phyloP scores from a whole-genome alignment of 495 filamentous ascomycete species.

The Evernia prunastri region DNA sequence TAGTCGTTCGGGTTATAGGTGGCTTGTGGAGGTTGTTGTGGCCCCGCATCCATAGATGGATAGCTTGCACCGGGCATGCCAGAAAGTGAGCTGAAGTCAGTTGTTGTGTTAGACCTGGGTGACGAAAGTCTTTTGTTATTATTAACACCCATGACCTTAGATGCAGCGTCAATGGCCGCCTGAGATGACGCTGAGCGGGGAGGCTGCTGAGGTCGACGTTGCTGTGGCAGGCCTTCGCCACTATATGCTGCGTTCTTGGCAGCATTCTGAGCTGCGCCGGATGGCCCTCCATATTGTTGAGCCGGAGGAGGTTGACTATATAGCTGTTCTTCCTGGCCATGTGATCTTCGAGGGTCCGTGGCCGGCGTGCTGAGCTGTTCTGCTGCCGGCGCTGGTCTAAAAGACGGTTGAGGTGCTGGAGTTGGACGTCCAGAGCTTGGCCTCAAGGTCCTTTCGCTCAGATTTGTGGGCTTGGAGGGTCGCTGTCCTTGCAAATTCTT shows the following conservation, averaged over 20 bases:
- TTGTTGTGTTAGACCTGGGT: slow-evolving; percentile 19
- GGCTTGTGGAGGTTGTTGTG: slow-evolving; percentile 50
- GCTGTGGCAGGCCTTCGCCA: slow-evolving; percentile 25
- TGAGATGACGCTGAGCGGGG: slow-evolving; percentile 42
- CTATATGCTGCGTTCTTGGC: slow-evolving; percentile 39
- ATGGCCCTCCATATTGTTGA: slow-evolving; percentile 29
- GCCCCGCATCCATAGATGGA: slow-evolving; percentile 26
- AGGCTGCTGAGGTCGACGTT: slow-evolving; percentile 36
- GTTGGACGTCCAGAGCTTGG: slow-evolving; percentile 40
- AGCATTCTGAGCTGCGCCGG: slow-evolving; percentile 36
- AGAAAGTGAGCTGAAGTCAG: slow-evolving; percentile 36
- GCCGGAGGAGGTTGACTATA: slow-evolving; percentile 36
- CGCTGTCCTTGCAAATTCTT: slow-evolving; percentile 40
- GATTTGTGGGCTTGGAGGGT: slow-evolving; percentile 19
- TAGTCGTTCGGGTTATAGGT: slow-evolving; percentile 71
- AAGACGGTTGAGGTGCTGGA: slow-evolving; percentile 42
- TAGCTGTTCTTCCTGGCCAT: slow-evolving; percentile 37
- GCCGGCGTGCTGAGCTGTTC: slow-evolving; percentile 38
- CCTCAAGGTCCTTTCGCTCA: slow-evolving; percentile 52
- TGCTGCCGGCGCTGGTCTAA: slow-evolving; percentile 32
- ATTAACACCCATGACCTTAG: slow-evolving; percentile 36
- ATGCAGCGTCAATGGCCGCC: slow-evolving; percentile 42
- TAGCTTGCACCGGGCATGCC: slow-evolving; percentile 36
- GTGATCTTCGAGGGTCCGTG: slow-evolving; percentile 44
- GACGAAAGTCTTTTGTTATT: slow-evolving; percentile 34